Base-by-base conservation (phyloP, 768 basidiomycete genomes). In the Roridomyces roridus region DNA sequence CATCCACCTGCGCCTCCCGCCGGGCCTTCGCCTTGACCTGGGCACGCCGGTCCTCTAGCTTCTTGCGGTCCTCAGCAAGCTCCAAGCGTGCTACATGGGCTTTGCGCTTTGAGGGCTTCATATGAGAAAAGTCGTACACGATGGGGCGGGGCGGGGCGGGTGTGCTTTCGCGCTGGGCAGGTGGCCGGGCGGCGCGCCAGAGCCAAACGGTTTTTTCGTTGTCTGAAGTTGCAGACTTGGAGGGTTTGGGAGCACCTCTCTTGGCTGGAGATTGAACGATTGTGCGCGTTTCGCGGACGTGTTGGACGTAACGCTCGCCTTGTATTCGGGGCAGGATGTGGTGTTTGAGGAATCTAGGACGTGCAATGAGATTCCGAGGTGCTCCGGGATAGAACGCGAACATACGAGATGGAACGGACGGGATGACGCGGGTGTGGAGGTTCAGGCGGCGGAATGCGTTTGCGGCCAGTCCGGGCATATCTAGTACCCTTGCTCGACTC, bases 61-160 rank as follows among this genome's bases (percentile, higher is more conserved):
- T 25, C 21, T 28, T 41, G 25, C 50, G 53, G 34, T 63, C 55
- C 6, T 17, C 57, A 2, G 50, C 41, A 11, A 63, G 36, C 48
- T 58, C 61, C 10, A 37, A 5, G 34, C 57, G 52, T 37, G 29
- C 49, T 37, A 21, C 29, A 42, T 51, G 61, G 29, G 57, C 61
- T 35, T 54, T 55, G 39, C 53, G 61, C 41, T 63, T 63, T 18
- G 39, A 37, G 4, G 48, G 20, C n/a, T 63, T 63, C 61, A 63
- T 63, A 25, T 63, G 61, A 44, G 61, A 63, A 49, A 15, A 63
- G 61, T 63, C 61, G 54, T 63, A 63, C 20, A 55, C 52, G 45
- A 18, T 31, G 2, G 49, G 24, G 24, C 17, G 35, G 1, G 15
- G 46, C 10, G 47, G 51, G 6, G 44, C 35, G 1, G 44, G 2